Evolutionary conservation across 352 stramenopile genomes (phyloP), one percentile per base, ranked within the genome.

Genomic region (Plasmopara muralis): DNA sequence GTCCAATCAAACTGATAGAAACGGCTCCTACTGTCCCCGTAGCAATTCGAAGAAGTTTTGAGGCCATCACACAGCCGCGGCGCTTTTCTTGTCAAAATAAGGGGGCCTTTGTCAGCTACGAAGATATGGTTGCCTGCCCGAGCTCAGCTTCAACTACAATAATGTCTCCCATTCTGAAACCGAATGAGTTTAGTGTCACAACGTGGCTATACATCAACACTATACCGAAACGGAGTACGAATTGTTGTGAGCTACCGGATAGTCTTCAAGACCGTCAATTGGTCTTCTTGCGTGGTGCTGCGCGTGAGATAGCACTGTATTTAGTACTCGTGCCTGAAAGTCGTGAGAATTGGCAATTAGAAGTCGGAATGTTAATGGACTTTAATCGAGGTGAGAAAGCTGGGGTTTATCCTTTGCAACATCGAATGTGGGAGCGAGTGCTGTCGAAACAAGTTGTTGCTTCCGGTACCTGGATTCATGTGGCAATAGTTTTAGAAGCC

Each of bases 131-230:
- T 3, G 58, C 64, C 2, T 51, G 64, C 8, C 48, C 30, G 2
- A 37, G 38, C 15, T 30, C 25, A 13, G 56, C 54, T 4, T 15
- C 9, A 0, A 39, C 30, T 18, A 50, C 50, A 1, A 16, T 68
- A 0, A 85, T 90, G 77, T 79, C 74, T 6, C 72, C 75, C 6
- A 55, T 85, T 1, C 14, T 64, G 5, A 89, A 93, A 25, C 43
- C 78, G 2, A 85, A 73, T 30, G 87, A 95, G 39, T 96, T 95
- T 48, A 95, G 81, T 42, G 76, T 97, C 16, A 92, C 77, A 6
- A 87, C 73, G 8, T 97, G 89, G 89, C 37, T 97, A 1, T 90
- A 73, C 43, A 53, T 93, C 5, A 72, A 71, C n/a, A 53, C 35
- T 35, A 39, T 42, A 16, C 0, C 37, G 14, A n/a, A 13, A 47